phyloP scores from a whole-genome alignment of 139 green algal genomes.

The Closterium sp. region DNA sequence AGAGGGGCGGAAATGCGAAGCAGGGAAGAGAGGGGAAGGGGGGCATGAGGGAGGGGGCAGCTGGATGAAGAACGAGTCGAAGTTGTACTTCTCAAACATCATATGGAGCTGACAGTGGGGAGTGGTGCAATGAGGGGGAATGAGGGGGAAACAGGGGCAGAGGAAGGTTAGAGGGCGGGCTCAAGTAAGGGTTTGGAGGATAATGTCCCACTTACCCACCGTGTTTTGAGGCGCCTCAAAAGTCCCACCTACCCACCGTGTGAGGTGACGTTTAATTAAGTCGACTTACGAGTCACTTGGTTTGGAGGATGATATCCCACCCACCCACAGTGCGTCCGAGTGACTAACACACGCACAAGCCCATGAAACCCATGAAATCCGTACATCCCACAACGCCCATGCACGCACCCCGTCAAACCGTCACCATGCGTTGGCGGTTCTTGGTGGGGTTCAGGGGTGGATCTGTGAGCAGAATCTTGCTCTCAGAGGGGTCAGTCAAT shows the following conservation, averaged over 20 bases:
- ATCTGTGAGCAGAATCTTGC: slow-evolving; percentile 72
- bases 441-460: slow-evolving; percentile 62
- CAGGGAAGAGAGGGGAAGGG: too few species aligned
- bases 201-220: slow-evolving; percentile 67
- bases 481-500: slow-evolving; percentile 55
- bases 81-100: slow-evolving; percentile 76
- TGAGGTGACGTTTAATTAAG: too few species aligned
- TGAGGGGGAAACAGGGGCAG: too few species aligned
- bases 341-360: not conserved
- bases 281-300: too few species aligned
- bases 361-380: not conserved
- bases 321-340: slow-evolving; percentile 67
- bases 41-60: too few species aligned
- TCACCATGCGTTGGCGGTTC: slow-evolving; percentile 64
- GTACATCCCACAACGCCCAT: too few species aligned
- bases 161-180: too few species aligned
- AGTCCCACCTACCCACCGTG: slow-evolving; percentile 67
- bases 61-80: slow-evolving; percentile 65
- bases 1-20: not conserved
- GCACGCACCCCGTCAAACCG: not conserved
- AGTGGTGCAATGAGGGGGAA: too few species aligned
- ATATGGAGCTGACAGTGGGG: slow-evolving; percentile 44
- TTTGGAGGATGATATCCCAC: too few species aligned
- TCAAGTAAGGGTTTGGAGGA: too few species aligned
- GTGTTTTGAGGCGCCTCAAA: too few species aligned